A percentile compares a stretch with the other conserved stretches of the same genome.
Evolutionary conservation across 176 grass and related monocot genomes (phyloP).

Genomic region (Ensete ventricosum): DNA sequence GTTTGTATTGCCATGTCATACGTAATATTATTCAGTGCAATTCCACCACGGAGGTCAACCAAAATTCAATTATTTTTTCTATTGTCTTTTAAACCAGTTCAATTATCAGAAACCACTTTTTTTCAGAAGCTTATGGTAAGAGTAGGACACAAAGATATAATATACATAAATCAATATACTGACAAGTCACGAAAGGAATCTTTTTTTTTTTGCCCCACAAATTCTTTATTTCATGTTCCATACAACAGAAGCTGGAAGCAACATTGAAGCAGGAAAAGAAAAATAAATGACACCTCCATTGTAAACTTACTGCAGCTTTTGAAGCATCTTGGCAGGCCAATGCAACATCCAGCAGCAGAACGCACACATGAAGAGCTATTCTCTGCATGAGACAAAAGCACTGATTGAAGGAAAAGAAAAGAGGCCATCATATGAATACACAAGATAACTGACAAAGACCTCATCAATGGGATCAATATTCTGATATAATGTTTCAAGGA

Average conservation of each 20-base stretch:
- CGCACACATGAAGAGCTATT: conserved; percentile 10
- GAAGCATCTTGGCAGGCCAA: background rate
- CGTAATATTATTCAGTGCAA: too few species aligned
- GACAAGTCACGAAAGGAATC: too few species aligned
- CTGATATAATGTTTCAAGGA: conserved; percentile 12
- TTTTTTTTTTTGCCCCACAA: too few species aligned
- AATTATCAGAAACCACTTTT: too few species aligned
- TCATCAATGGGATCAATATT: conserved; percentile 22
- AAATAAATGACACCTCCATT: background rate
- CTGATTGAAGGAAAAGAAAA: too few species aligned
- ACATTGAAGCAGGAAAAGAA: background rate
- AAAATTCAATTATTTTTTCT: too few species aligned
- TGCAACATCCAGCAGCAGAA: conserved; percentile 3
- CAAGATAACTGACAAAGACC: background rate
- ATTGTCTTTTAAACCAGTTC: too few species aligned
- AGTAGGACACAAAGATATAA: too few species aligned
- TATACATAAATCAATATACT: too few species aligned
- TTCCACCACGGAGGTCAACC: too few species aligned
- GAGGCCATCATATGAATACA: background rate
- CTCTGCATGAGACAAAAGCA: background rate
- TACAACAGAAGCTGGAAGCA: background rate
- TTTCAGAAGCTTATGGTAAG: too few species aligned
- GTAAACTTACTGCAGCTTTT: conserved; percentile 16
- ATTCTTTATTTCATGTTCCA: background rate
- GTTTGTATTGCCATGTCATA: too few species aligned